Evolutionary conservation across 352 stramenopile genomes (phyloP).

Genomic region (Globisporangium mamillatum): DNA sequence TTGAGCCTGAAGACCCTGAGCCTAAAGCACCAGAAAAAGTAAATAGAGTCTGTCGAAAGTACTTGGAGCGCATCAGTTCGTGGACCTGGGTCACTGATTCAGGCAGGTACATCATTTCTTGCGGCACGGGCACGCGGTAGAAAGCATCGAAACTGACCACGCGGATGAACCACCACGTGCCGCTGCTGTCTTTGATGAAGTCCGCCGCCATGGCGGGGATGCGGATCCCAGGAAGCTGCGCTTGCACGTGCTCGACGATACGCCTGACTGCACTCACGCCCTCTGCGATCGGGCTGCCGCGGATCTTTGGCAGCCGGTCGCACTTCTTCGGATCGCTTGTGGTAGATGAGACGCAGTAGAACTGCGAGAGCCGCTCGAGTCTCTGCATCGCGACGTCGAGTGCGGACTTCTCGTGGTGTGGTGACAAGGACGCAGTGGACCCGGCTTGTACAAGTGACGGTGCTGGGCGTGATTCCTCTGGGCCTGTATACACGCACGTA

Average conservation of each 20-base stretch:
- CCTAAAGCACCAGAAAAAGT: neutral
- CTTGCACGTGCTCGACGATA: slow-evolving; percentile 61
- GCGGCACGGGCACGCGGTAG: slow-evolving; percentile 32
- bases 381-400: slow-evolving; percentile 20
- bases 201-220: slow-evolving; percentile 58
- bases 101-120: slow-evolving; percentile 23
- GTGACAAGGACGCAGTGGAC: neutral
- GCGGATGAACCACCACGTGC: slow-evolving; percentile 69
- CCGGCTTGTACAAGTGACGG: neutral
- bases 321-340: slow-evolving; percentile 33
- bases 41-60: slow-evolving; percentile 28
- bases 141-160: slow-evolving; percentile 52
- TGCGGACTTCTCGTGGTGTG: neutral
- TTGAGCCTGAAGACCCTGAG: neutral
- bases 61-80: slow-evolving; percentile 39
- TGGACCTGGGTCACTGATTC: slow-evolving; percentile 49
- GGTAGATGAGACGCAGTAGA: slow-evolving; percentile 37
- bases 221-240: slow-evolving; percentile 54
- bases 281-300: slow-evolving; percentile 51
- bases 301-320: slow-evolving; percentile 47
- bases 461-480: neutral
- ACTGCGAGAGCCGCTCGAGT: slow-evolving; percentile 23
- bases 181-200: slow-evolving; percentile 64
- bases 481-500: neutral
- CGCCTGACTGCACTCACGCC: slow-evolving; percentile 42